Conservation (phyloP, 2,329 filamentous ascomycete genomes). For the Paraconiothyrium brasiliense region DNA sequence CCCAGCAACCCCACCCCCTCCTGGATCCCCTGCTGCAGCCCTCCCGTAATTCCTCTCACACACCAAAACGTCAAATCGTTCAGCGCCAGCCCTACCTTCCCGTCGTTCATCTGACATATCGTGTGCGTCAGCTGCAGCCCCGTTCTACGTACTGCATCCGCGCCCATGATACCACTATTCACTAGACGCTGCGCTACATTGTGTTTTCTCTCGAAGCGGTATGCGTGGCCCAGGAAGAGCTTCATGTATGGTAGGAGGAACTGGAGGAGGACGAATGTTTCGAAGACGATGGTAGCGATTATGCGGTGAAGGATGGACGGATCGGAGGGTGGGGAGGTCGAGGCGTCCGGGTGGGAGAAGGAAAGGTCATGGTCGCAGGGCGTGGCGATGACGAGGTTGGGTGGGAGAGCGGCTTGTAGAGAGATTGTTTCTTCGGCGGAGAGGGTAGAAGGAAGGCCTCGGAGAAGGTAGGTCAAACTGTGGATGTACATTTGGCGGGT, state of each 20-base stretch:
- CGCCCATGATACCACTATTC: conserved; percentile 61
- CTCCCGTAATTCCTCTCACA: conserved; percentile 70
- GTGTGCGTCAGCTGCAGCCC: conserved; percentile 63
- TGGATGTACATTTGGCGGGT: conserved; percentile 72
- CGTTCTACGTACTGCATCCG: conserved; percentile 63
- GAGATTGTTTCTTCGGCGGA: conserved; percentile 63
- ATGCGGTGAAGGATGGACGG: conserved; percentile 67
- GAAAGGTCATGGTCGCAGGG: conserved; percentile 29
- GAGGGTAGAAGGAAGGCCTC: conserved; percentile 68
- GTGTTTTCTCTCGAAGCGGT: conserved; percentile 72
- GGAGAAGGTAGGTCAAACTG: conserved; percentile 70
- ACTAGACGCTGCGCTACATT: conserved; percentile 69
- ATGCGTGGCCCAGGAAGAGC: conserved; percentile 62
- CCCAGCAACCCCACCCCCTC: conserved; percentile 59
- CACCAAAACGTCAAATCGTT: conserved; percentile 68
- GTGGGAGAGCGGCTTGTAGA: conserved; percentile 63
- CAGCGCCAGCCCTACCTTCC: conserved; percentile 68
- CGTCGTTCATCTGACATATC: conserved; percentile 70
- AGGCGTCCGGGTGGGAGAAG: conserved; percentile 18
- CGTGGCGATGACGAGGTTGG: conserved; percentile 26
- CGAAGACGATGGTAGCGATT: conserved; percentile 65
- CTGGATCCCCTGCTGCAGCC: conserved; percentile 70
- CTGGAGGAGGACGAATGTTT: conserved; percentile 67
- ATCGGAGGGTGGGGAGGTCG: conserved; percentile 24
- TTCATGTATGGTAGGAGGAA: conserved; percentile 70